Base-by-base conservation (phyloP, 2,329 filamentous ascomycete genomes). In the Penicillium sp. region DNA sequence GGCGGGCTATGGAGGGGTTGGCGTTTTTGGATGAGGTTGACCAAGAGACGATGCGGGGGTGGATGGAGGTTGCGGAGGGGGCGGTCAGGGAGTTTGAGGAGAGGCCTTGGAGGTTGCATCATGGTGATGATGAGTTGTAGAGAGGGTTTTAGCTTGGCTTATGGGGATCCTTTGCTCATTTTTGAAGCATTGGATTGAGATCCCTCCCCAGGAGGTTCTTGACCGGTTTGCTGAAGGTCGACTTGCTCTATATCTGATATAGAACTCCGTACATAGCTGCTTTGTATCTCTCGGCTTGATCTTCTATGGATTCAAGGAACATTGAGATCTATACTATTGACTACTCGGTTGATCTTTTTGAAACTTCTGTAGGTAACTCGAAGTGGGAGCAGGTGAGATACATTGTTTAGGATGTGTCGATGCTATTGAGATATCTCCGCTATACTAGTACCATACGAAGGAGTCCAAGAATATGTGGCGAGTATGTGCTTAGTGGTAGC, bases 1-100 rank as follows among this genome's bases (percentile, higher is more conserved):
- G 91, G 2, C 84, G 83, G 65, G 89, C 89, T 3, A 81, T 85
- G 68, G 80, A 85, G 22, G 87, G 84, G 0, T 77, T 91, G 67
- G 74, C 73, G 24, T 84, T 82, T 65, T 72, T 84, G 69, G 75
- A 82, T 54, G 76, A 78, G 7, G 59, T 67, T 10, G 66, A 72
- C 10, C 45, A 64, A 24, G 62, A 68, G 50, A 66, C 68, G 2
- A 54, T 73, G 51, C 63, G 66, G 30, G 63, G 63, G 22, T 72
- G 69, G 67, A 56, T 59, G 7, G 58, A 57, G n/a, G 68, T 57
- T 44, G 73, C 73, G 22, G 68, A 69, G 47, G 61, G 57, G 38
- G 74, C 72, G 1, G 72, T 67, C 6, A 55, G 61, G 10, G 64
- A 73, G 8, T 68, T 72, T 17, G 22, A 45, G 35, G 55, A 45